Conservation (phyloP, 108 stramenopile species). For the Conticribra weissflogii region DNA sequence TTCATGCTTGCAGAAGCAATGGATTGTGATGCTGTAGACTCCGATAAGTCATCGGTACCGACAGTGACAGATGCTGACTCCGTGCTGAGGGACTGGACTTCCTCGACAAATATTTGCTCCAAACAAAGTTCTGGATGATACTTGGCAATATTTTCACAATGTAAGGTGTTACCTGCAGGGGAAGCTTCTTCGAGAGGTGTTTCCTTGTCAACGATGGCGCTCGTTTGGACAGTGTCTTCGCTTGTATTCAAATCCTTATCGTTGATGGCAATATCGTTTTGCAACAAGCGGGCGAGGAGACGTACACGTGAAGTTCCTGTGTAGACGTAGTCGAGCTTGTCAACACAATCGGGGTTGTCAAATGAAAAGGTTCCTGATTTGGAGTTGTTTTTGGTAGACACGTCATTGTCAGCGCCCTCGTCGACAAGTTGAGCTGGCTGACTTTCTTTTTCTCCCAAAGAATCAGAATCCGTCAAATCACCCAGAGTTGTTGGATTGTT, state of each 20-base stretch:
- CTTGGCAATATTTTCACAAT: constrained; percentile 5
- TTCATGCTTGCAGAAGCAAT: background rate
- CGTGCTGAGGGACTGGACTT: background rate
- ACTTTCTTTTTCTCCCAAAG: no score
- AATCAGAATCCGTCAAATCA: no score
- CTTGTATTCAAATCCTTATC: background rate
- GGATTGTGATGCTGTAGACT: background rate
- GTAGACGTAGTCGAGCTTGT: background rate
- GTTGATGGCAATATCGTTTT: background rate
- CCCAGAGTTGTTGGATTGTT: background rate
- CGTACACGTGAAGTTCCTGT: background rate
- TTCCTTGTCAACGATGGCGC: background rate
- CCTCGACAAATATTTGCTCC: background rate
- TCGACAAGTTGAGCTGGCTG: no score
- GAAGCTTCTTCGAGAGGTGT: background rate
- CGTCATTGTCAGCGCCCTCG: background rate
- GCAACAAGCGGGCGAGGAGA: background rate
- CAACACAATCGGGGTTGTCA: background rate
- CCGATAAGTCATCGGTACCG: background rate
- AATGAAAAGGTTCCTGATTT: background rate
- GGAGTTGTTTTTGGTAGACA: background rate
- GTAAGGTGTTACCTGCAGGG: background rate
- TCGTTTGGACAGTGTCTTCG: background rate
- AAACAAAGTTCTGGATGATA: constrained; percentile 8
- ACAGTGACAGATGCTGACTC: background rate